These are phyloP conservation scores for Xylaria flabelliformis DNA, from an alignment of 495 filamentous ascomycete species.

Conservation along the genomic window DNA sequence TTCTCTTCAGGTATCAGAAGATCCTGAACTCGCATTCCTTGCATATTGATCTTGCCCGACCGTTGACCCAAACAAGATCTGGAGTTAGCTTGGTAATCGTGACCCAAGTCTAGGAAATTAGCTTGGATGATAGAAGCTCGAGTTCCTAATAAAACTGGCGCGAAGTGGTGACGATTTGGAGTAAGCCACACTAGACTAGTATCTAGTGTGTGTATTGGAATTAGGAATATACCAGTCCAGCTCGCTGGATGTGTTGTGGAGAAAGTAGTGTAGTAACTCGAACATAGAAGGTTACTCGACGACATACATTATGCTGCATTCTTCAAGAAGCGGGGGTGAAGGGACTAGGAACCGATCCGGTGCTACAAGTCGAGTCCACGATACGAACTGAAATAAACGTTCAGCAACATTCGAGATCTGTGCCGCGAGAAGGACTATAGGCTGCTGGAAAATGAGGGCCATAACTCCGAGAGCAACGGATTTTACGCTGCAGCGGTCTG, in stretches of 20 bases:
- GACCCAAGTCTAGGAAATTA: neutral
- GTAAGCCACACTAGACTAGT: neutral
- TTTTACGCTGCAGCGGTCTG: slow-evolving; percentile 10
- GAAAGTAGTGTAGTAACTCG: slow-evolving; percentile 7
- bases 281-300: slow-evolving; percentile 6
- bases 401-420: neutral
- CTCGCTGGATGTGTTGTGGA: slow-evolving; percentile 18
- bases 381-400: neutral
- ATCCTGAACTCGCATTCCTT: slow-evolving; percentile 26
- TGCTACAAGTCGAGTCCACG: slow-evolving; percentile 16
- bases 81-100: neutral
- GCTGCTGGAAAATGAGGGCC: neutral
- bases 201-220: neutral
- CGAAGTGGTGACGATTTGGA: neutral
- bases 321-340: slow-evolving; percentile 22
- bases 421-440: neutral
- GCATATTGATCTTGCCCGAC: slow-evolving; percentile 23
- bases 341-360: neutral
- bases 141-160: neutral
- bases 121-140: neutral
- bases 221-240: neutral
- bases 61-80: neutral
- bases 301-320: slow-evolving; percentile 3
- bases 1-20: slow-evolving; percentile 28
- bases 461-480: slow-evolving; percentile 5